These are phyloP conservation scores for Mycena venus DNA, from an alignment of 768 basidiomycete species.

Conservation along the genomic window DNA sequence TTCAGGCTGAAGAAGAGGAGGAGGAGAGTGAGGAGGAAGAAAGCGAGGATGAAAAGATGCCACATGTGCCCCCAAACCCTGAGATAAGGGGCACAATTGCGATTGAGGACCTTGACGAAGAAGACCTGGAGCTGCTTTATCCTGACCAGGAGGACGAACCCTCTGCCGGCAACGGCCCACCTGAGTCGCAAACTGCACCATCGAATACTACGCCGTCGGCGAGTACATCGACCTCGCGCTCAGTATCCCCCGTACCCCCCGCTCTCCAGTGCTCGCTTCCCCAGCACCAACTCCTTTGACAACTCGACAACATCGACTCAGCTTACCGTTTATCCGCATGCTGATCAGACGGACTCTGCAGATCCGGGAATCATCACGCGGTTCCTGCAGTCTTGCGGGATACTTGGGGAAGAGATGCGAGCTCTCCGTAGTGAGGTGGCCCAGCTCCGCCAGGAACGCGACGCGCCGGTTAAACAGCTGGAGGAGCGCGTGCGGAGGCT, in stretches of 20 bases:
- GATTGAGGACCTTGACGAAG: neutral
- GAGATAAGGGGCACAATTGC: neutral
- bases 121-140: constrained; percentile 13
- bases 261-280: constrained; percentile 15
- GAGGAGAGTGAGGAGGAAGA: neutral
- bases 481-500: constrained; percentile 3
- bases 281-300: neutral
- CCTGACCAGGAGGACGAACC: neutral
- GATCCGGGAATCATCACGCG: neutral
- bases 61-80: neutral
- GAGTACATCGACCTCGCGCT: neutral
- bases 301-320: too few relatives aligned
- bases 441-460: neutral
- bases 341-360: neutral
- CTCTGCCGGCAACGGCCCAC: neutral
- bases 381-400: constrained; percentile 17
- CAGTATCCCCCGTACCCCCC: neutral
- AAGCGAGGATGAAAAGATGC: neutral
- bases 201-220: neutral
- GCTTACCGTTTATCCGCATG: neutral
- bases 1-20: neutral
- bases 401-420: constrained; percentile 17
- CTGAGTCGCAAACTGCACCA: neutral
- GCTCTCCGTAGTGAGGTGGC: constrained; percentile 16
- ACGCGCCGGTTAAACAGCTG: neutral